phyloP scores from a whole-genome alignment of 1,284 basidiomycete species.

The Puccinia triticina region DNA sequence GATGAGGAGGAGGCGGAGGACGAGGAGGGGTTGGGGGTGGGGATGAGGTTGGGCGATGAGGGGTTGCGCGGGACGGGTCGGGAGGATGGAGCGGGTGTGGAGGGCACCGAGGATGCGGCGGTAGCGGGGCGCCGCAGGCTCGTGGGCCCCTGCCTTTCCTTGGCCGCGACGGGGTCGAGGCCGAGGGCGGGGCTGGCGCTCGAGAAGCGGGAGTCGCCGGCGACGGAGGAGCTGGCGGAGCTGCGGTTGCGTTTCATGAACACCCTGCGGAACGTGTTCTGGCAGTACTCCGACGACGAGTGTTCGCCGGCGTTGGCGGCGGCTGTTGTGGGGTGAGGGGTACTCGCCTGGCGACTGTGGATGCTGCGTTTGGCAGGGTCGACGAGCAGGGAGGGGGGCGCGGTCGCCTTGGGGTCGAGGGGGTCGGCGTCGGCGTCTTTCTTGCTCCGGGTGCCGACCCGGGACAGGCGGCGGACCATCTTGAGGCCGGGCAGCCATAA shows the following conservation, averaged over 20 bases:
- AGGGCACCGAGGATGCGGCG: not conserved
- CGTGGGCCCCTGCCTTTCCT: too few species aligned
- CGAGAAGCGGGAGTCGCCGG: too few species aligned
- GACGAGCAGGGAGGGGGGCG: not conserved
- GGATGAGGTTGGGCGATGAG: not conserved
- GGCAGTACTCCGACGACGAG: not conserved
- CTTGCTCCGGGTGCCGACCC: not conserved
- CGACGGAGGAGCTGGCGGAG: too few species aligned
- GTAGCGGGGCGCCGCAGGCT: too few species aligned
- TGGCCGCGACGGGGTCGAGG: too few species aligned
- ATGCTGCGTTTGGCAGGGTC: not conserved
- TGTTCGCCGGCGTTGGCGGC: not conserved
- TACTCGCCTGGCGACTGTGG: not conserved
- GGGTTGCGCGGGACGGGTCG: not conserved
- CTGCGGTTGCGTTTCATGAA: slow-evolving; percentile 28
- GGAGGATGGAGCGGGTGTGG: too few species aligned
- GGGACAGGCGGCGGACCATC: slow-evolving; percentile 33
- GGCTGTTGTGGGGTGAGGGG: not conserved
- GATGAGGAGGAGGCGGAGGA: not conserved
- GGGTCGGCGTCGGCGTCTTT: not conserved
- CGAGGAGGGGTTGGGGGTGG: not conserved
- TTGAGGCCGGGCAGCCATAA: slow-evolving; percentile 37
- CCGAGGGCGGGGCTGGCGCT: too few species aligned
- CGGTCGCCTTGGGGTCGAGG: not conserved
- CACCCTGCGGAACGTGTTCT: slow-evolving; percentile 28